Evolutionary conservation across 2,329 filamentous ascomycete genomes (phyloP), one percentile per base, ranked within the genome.

Genomic region (Blastomyces gilchristii): DNA sequence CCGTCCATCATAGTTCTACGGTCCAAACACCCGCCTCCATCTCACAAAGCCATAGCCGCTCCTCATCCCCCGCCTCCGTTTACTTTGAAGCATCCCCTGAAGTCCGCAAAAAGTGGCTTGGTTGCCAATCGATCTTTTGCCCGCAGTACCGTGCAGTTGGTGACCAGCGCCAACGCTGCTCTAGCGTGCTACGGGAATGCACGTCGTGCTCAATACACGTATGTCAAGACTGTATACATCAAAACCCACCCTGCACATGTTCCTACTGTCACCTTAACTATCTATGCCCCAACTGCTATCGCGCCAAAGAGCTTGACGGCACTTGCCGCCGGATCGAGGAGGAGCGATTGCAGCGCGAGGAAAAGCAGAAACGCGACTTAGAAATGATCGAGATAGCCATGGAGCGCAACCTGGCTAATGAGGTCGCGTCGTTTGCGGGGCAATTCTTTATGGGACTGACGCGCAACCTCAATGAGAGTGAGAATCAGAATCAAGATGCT

Each of bases 101-200:
- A 45, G 66, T 70, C 7, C 71, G 72, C 8, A 74, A 69, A 62
- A 59, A 47, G 43, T 80, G 79, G 79, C 74, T 76, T 69, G 79
- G 78, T 22, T 81, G 79, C 65, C 76, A 78, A 63, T 78, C 79
- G 9, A 78, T 80, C 65, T 79, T 79, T 67, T 81, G 79, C 63
- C 77, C 78, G 0, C 72, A 74, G 45, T 75, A 73, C 61, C 75
- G 77, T 49, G 69, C 74, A 5, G 67, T 77, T 14, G 76, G 77
- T 12, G 79, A 81, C 64, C 77, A 78, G 63, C 77, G 78, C 6
- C 74, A 76, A 63, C 72, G 77, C 39, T 81, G 79, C 66, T 68
- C 73, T 14, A 78, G 75, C 60, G 67, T 74, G 39, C 72, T 80
- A 14, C 73, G 73, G 34, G 76, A 80, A 72, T 81, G 79, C 67